These are phyloP conservation scores for Phalaenopsis hybrid DNA, from an alignment of 116 monocot genomes.

Conservation along the genomic window DNA sequence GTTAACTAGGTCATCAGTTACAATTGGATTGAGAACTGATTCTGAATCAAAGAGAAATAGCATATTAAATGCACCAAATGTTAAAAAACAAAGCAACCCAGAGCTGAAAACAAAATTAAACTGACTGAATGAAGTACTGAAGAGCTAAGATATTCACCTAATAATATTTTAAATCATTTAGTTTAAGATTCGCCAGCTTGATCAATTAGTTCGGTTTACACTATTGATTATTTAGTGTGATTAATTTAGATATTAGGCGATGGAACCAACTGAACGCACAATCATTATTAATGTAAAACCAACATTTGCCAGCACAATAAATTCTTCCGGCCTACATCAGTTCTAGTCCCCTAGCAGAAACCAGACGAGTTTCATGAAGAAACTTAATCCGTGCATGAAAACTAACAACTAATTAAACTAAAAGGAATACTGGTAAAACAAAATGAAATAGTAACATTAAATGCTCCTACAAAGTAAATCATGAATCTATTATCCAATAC, in stretches of 20 bases:
- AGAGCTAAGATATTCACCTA: not conserved
- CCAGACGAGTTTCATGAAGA: not conserved
- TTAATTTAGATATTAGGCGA: not conserved
- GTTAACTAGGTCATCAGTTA: not conserved
- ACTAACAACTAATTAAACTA: not conserved
- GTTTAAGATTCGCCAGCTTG: not conserved
- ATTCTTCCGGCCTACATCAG: not conserved
- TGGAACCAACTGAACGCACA: not conserved
- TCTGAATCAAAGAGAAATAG: not conserved
- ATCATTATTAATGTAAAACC: not conserved
- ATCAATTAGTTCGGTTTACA: not conserved
- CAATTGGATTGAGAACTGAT: not conserved
- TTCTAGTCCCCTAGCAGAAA: not conserved
- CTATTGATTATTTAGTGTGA: not conserved
- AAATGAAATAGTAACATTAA: not conserved
- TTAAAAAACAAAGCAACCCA: not conserved
- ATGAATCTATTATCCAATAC: not conserved
- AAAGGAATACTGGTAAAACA: not conserved
- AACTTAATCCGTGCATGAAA: not conserved
- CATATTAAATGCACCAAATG: not conserved
- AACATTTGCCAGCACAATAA: no score
- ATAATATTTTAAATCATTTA: not conserved
- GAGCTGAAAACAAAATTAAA: not conserved
- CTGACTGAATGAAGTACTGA: not conserved
- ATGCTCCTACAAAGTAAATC: conserved; percentile 3